Percentiles rank a stretch among this genome's conserved stretches.
These are phyloP conservation scores for Madurella mycetomatis DNA, from an alignment of 2,329 filamentous ascomycete genomes.

Conservation along the genomic window DNA sequence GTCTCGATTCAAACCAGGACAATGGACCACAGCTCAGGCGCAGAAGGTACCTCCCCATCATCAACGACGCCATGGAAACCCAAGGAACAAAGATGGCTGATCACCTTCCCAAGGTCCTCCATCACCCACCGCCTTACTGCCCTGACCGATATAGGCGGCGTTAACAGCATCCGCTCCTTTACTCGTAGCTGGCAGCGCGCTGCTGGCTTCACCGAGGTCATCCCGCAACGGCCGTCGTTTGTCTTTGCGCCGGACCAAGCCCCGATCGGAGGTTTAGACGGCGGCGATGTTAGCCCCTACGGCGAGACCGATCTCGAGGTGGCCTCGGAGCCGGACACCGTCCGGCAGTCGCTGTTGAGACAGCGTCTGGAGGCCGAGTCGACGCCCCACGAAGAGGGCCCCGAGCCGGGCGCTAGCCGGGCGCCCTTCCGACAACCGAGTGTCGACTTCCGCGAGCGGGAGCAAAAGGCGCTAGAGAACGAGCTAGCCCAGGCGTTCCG, in stretches of 20 bases:
- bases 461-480: slow-evolving; percentile 44
- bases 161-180: slow-evolving; percentile 93
- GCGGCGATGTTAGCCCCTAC: slow-evolving; percentile 37
- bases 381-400: slow-evolving; percentile 25
- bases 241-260: slow-evolving; percentile 57
- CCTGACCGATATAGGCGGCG: slow-evolving; percentile 71
- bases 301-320: slow-evolving; percentile 39
- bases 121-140: slow-evolving; percentile 53
- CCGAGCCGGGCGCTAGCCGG: slow-evolving; percentile 26
- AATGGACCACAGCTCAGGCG: slow-evolving; percentile 30
- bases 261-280: slow-evolving; percentile 31
- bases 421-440: slow-evolving; percentile 10
- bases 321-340: slow-evolving; percentile 33
- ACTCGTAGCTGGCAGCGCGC: slow-evolving; percentile 89
- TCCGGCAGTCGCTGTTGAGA: slow-evolving; percentile 36
- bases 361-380: slow-evolving; percentile 46
- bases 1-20: slow-evolving; percentile 33
- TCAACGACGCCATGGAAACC: neutral
- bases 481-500: slow-evolving; percentile 37
- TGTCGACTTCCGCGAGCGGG: slow-evolving; percentile 40
- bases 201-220: slow-evolving; percentile 80
- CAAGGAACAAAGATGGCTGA: slow-evolving; percentile 9
- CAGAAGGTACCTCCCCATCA: slow-evolving; percentile 35
- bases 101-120: slow-evolving; percentile 50
- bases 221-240: slow-evolving; percentile 73